phyloP scores from a whole-genome alignment of 129 eudicot genomes.

The Ambrosia trifida region DNA sequence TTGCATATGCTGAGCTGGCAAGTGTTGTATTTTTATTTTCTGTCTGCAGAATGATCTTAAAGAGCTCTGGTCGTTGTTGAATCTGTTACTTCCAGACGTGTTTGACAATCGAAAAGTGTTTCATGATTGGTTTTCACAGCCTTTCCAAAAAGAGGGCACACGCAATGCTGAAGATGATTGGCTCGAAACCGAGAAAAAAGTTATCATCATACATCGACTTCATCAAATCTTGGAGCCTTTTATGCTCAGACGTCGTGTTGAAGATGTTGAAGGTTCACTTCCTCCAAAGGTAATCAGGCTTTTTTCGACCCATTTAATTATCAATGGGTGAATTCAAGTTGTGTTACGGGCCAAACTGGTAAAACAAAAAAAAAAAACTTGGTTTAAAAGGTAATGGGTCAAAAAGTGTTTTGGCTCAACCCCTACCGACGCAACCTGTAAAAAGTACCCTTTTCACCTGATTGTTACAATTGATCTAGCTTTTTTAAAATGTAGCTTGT shows the following conservation, averaged over 20 bases:
- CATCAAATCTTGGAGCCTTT: conserved; percentile 98
- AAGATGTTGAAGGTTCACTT: conserved; percentile 99
- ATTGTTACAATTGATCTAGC: neutral
- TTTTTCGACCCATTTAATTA: neutral
- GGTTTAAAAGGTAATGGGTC: neutral
- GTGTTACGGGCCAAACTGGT: neutral
- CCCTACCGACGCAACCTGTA: too few species aligned
- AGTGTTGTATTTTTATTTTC: neutral
- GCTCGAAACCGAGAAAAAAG: conserved; percentile 99
- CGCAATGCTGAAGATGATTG: conserved; percentile 91
- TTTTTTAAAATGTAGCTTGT: neutral
- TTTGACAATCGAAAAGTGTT: conserved; percentile 96
- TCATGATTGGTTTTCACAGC: conserved; percentile 99
- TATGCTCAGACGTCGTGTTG: conserved; percentile 99
- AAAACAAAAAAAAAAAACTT: neutral
- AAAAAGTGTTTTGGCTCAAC: too few species aligned
- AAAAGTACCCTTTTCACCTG: too few species aligned
- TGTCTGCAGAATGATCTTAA: conserved; percentile 89
- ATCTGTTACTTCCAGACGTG: conserved; percentile 94
- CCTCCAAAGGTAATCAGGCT: conserved; percentile 87
- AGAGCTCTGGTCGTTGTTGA: conserved; percentile 95
- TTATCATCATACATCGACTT: conserved; percentile 90
- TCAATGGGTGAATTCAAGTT: too few species aligned
- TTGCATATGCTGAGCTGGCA: conserved; percentile 15
- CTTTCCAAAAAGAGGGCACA: conserved; percentile 84